Conservation (phyloP, 2,329 filamentous ascomycete genomes). For the Colletotrichum salicis region DNA sequence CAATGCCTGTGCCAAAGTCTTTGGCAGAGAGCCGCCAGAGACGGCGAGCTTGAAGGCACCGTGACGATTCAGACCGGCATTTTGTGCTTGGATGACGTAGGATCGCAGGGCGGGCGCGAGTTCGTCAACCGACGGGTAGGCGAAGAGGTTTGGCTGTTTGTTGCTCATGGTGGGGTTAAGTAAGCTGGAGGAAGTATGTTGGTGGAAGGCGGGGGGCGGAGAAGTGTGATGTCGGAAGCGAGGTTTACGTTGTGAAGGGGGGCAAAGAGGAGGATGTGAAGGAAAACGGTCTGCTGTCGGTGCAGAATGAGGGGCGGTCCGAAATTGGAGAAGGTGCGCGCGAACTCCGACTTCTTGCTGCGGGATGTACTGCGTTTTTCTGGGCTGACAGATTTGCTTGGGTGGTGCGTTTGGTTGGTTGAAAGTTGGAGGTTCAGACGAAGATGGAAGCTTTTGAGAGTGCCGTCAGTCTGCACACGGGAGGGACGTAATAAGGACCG, state of each 20-base stretch:
- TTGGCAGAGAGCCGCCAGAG: constrained; percentile 92
- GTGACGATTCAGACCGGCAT: constrained; percentile 82
- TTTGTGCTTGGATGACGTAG: constrained; percentile 86
- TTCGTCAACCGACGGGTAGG: constrained; percentile 75
- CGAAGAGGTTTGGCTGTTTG: constrained; percentile 78
- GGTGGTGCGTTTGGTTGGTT: neutral
- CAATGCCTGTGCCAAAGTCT: constrained; percentile 86
- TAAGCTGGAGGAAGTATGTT: constrained; percentile 8
- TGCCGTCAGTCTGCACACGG: constrained; percentile 3
- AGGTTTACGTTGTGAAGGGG: constrained; percentile 23
- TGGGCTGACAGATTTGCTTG: neutral
- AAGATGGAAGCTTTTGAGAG: constrained; percentile 22
- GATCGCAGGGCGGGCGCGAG: constrained; percentile 82
- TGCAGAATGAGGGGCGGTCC: constrained; percentile 25
- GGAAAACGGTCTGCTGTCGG: constrained; percentile 14
- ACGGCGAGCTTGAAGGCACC: constrained; percentile 89
- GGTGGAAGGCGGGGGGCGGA: constrained; percentile 27
- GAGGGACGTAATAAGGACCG: constrained; percentile 28
- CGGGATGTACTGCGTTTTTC: constrained; percentile 8
- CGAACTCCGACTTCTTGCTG: constrained; percentile 10
- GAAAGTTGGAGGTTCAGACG: constrained; percentile 26
- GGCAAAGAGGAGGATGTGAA: constrained; percentile 6
- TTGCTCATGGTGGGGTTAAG: constrained; percentile 54
- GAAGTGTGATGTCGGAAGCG: constrained; percentile 22
- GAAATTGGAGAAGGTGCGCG: constrained; percentile 18